These are phyloP conservation scores for Scedosporium minutisporum DNA, from an alignment of 2,329 filamentous ascomycete species.

Conservation along the genomic window DNA sequence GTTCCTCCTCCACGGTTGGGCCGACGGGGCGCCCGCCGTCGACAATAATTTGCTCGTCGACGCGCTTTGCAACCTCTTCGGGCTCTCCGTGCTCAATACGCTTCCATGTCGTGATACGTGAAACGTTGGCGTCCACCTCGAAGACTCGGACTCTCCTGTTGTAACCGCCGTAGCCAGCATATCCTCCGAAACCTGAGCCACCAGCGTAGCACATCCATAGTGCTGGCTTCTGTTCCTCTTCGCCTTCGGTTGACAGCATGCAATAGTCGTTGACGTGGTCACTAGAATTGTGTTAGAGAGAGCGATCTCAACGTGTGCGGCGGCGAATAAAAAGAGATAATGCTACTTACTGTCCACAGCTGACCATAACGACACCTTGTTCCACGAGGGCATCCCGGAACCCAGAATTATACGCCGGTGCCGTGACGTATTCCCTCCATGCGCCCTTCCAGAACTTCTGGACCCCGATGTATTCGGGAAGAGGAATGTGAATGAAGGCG, in stretches of 20 bases:
- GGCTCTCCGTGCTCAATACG: constrained; percentile 61
- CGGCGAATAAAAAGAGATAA: not conserved
- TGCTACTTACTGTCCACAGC: constrained; percentile 69
- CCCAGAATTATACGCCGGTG: constrained; percentile 81
- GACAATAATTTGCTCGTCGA: constrained; percentile 59
- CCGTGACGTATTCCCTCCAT: constrained; percentile 77
- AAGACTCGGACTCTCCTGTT: constrained; percentile 79
- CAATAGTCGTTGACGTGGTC: constrained; percentile 98
- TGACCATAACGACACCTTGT: constrained; percentile 76
- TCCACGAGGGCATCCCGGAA: constrained; percentile 85
- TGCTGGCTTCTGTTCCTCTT: constrained; percentile 44
- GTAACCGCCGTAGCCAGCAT: constrained; percentile 82
- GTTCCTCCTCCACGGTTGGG: constrained; percentile 11
- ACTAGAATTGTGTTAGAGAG: constrained; percentile 26
- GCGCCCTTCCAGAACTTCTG: constrained; percentile 48
- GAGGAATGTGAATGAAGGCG: constrained; percentile 93
- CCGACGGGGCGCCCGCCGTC: constrained; percentile 44
- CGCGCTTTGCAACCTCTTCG: constrained; percentile 35
- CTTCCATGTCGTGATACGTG: constrained; percentile 86
- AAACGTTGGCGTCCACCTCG: constrained; percentile 86
- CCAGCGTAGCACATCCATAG: constrained; percentile 99
- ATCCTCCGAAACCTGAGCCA: constrained; percentile 85
- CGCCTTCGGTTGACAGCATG: constrained; percentile 46
- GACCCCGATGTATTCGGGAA: constrained; percentile 71
- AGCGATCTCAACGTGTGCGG: constrained; percentile 6